Conservation (phyloP, 257 asterid genomes). For the Gentiana dahurica region DNA sequence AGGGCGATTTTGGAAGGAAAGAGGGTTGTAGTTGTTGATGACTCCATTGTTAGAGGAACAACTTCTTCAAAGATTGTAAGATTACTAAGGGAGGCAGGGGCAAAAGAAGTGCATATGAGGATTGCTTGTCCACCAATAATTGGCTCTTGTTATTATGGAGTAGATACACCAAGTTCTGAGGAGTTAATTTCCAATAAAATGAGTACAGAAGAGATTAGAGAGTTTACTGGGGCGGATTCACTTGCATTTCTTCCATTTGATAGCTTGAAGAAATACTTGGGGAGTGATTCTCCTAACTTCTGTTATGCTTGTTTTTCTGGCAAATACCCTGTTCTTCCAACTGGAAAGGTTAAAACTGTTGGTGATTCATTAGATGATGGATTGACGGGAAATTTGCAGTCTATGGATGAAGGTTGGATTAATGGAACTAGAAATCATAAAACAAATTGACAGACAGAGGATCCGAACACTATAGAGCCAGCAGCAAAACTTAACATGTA, state of each 20-base stretch:
- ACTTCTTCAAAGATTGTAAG: conserved; percentile 68
- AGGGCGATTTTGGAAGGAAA: conserved; percentile 70
- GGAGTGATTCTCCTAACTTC: conserved; percentile 25
- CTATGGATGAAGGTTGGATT: conserved; percentile 61
- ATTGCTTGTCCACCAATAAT: conserved; percentile 86
- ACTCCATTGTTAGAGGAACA: conserved; percentile 73
- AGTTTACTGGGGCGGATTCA: conserved; percentile 70
- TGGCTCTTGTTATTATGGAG: conserved; percentile 62
- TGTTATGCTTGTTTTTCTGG: conserved; percentile 69
- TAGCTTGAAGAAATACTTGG: conserved; percentile 39
- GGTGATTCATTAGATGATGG: conserved; percentile 86
- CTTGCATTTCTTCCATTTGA: conserved; percentile 65
- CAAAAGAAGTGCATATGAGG: conserved; percentile 77
- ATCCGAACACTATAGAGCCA: conserved; percentile 3
- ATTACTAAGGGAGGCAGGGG: conserved; percentile 61
- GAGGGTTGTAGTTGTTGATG: conserved; percentile 81
- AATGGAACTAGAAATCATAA: conserved; percentile 12
- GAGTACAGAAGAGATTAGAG: conserved; percentile 61
- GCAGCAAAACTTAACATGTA: no score
- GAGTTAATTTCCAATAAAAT: conserved; percentile 75
- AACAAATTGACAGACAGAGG: conserved; percentile 4
- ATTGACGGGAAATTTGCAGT: conserved; percentile 47
- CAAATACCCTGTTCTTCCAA: conserved; percentile 53
- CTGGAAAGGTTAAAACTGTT: conserved; percentile 63
- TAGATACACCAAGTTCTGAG: conserved; percentile 58